These are phyloP conservation scores for Capsicum pubescens DNA, from an alignment of 257 asterid species.

Conservation along the genomic window DNA sequence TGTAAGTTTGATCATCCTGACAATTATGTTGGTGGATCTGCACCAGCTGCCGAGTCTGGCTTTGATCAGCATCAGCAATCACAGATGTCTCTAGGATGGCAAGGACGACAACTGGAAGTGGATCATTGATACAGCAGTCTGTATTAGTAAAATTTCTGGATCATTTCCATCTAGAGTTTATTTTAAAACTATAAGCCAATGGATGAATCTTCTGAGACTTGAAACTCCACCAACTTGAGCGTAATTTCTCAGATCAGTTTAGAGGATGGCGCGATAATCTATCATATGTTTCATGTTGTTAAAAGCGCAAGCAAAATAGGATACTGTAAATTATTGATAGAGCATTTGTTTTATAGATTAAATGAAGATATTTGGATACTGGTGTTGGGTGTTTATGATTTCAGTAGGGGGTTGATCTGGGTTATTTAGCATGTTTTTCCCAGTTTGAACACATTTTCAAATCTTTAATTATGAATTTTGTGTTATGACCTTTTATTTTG, in stretches of 20 bases:
- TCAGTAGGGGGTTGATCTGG: not conserved
- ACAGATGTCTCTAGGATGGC: constrained; percentile 44
- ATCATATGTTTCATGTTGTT: constrained; percentile 23
- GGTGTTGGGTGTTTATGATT: not conserved
- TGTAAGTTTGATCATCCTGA: constrained; percentile 88
- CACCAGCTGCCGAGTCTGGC: constrained; percentile 31
- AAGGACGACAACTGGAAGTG: constrained; percentile 51
- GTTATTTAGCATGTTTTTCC: not conserved
- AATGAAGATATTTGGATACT: not conserved
- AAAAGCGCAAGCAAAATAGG: constrained; percentile 37
- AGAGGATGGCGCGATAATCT: constrained; percentile 20
- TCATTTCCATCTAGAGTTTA: constrained; percentile 11
- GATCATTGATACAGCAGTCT: constrained; percentile 39
- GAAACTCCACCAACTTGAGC: not conserved
- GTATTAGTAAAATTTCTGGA: constrained; percentile 4
- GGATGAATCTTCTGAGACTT: constrained; percentile 13
- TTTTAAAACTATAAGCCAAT: not conserved
- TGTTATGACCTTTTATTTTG: not conserved
- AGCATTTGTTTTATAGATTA: not conserved
- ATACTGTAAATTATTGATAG: constrained; percentile 37
- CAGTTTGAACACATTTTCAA: not conserved
- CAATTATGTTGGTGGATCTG: constrained; percentile 41
- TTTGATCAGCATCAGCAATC: constrained; percentile 38
- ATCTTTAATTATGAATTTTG: not conserved
- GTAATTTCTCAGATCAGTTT: constrained; percentile 19